A percentile compares a stretch with the other conserved stretches of the same genome.
These are phyloP conservation scores for Scheffersomyces stipitis DNA, from an alignment of 805 yeast genomes.

Conservation along the genomic window DNA sequence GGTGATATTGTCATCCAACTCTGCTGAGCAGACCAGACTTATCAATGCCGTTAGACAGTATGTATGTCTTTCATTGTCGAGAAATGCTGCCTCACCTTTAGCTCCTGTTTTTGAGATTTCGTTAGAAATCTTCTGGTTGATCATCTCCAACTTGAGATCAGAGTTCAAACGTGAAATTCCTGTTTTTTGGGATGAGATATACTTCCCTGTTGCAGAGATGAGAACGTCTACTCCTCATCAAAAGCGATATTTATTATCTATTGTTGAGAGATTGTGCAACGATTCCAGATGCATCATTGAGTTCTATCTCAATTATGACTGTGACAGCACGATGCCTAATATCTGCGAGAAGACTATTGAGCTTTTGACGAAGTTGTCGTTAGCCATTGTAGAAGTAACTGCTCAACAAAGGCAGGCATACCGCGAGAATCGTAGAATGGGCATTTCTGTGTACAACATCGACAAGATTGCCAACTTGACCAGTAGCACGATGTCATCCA, in stretches of 20 bases:
- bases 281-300: slow-evolving; percentile 92
- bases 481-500: slow-evolving; percentile 59
- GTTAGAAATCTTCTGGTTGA: slow-evolving; percentile 89
- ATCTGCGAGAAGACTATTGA: slow-evolving; percentile 82
- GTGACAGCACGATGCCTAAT: slow-evolving; percentile 80
- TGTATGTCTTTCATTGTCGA: slow-evolving; percentile 74
- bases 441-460: slow-evolving; percentile 72
- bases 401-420: slow-evolving; percentile 59
- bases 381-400: slow-evolving; percentile 70
- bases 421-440: slow-evolving; percentile 42
- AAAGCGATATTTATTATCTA: slow-evolving; percentile 77
- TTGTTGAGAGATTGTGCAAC: slow-evolving; percentile 78
- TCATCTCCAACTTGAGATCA: slow-evolving; percentile 77
- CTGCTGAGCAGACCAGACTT: slow-evolving; percentile 57
- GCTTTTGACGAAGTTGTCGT: slow-evolving; percentile 68
- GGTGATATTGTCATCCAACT: slow-evolving; percentile 47
- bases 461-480: slow-evolving; percentile 75
- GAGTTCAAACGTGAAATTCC: slow-evolving; percentile 93
- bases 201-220: slow-evolving; percentile 91
- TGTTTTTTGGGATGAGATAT: slow-evolving; percentile 87
- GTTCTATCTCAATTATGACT: slow-evolving; percentile 91
- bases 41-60: slow-evolving; percentile 83
- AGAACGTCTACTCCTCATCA: slow-evolving; percentile 91
- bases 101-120: slow-evolving; percentile 92
- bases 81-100: slow-evolving; percentile 89